Conservation (phyloP, 2,329 filamentous ascomycete genomes). For the Neoarthrinium moseri region DNA sequence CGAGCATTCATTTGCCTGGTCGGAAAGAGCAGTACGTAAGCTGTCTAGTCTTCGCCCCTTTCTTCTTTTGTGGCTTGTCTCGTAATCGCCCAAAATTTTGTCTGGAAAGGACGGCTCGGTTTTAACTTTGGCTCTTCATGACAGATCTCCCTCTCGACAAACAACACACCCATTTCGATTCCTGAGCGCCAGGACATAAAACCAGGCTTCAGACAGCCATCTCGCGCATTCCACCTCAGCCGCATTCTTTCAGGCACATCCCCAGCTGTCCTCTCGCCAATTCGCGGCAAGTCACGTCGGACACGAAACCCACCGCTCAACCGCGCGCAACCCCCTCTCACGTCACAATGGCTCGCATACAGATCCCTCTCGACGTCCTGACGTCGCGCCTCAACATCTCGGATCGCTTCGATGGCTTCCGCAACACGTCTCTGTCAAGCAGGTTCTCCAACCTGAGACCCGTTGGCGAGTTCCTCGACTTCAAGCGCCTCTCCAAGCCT, state of each 20-base stretch:
- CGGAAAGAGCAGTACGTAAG: slow-evolving; percentile 7
- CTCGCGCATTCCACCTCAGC: no score
- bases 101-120: not conserved
- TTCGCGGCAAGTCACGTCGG: not conserved
- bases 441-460: slow-evolving; percentile 93
- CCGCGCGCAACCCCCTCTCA: not conserved
- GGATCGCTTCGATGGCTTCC: slow-evolving; percentile 82
- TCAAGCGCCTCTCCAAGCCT: slow-evolving; percentile 95
- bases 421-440: slow-evolving; percentile 72
- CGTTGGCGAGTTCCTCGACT: slow-evolving; percentile 88
- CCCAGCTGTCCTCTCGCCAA: no score
- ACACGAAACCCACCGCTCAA: not conserved
- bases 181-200: no score
- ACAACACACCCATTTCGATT: no score
- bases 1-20: not conserved
- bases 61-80: slow-evolving; percentile 3
- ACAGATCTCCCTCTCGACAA: not conserved
- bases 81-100: slow-evolving; percentile 2
- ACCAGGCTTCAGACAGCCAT: no score
- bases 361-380: slow-evolving; percentile 87
- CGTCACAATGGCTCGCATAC: slow-evolving; percentile 74
- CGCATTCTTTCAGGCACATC: not conserved
- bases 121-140: slow-evolving; percentile 1
- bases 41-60: slow-evolving; percentile 7
- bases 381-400: slow-evolving; percentile 85